These are phyloP conservation scores for Grosmannia penicillata DNA, from an alignment of 2,329 filamentous ascomycete genomes.

Conservation along the genomic window DNA sequence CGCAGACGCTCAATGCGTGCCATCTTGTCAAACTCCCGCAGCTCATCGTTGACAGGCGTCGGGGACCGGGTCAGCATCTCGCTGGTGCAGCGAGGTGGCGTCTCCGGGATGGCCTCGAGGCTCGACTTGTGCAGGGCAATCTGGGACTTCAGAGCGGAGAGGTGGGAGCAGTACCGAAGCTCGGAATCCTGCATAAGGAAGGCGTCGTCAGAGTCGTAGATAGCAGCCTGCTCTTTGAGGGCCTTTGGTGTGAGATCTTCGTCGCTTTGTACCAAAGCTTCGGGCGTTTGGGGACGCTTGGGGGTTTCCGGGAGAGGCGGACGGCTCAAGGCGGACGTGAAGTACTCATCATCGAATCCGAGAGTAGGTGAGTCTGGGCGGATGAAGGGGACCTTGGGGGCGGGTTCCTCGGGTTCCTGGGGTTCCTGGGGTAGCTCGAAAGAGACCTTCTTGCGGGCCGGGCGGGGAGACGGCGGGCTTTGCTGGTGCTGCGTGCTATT, in stretches of 20 bases:
- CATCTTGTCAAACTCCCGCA: slow-evolving; percentile 26
- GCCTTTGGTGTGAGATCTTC: slow-evolving; percentile 8
- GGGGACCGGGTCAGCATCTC: slow-evolving; percentile 6
- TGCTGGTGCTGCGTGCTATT: neutral
- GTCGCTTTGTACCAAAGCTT: slow-evolving; percentile 1
- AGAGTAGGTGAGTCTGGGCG: slow-evolving; percentile 47
- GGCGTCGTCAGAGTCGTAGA: slow-evolving; percentile 5
- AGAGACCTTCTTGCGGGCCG: slow-evolving; percentile 26
- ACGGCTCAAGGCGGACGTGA: slow-evolving; percentile 12
- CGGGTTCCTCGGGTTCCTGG: slow-evolving; percentile 9
- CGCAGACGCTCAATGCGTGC: slow-evolving; percentile 39
- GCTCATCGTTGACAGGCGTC: slow-evolving; percentile 18
- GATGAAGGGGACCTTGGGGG: slow-evolving; percentile 28
- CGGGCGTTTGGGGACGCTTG: slow-evolving; percentile 5
- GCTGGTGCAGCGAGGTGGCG: slow-evolving; percentile 8
- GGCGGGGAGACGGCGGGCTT: slow-evolving; percentile 7
- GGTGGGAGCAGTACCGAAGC: slow-evolving; percentile 33
- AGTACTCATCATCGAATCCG: slow-evolving; percentile 33
- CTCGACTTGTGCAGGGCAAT: slow-evolving; percentile 31
- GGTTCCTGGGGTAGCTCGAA: slow-evolving; percentile 23
- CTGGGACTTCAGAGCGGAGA: slow-evolving; percentile 32
- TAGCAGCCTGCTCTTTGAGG: neutral
- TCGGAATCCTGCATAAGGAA: slow-evolving; percentile 28
- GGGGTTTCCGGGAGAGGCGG: slow-evolving; percentile 16
- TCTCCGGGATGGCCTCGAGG: slow-evolving; percentile 25